Base-by-base conservation (phyloP, 179 eudicot genomes). In the Beta corolliflora region DNA sequence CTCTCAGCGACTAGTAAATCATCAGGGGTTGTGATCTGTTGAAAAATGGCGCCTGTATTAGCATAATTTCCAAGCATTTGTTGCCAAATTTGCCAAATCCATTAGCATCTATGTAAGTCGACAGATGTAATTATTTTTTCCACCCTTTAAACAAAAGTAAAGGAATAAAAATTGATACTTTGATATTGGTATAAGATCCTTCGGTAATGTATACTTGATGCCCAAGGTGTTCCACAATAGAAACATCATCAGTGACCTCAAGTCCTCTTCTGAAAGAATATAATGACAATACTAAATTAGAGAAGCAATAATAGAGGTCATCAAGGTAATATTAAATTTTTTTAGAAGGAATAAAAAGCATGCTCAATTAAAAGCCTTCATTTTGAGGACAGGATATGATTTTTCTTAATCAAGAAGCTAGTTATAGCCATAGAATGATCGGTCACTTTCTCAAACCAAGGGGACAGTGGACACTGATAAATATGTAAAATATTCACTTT, bases 211-310 rank as follows among this genome's bases (percentile, higher is more conserved):
- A 95, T 29, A 95, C 97, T 48, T 97, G 97, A 84, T 93, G 93
- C 68, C 90, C 89, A 50, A 95, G 94, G 87, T 95, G 94, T 88
- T 95, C 98, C 85, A 95, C 98, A 72, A 95, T 93, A 6, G 98
- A 95, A 44, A 95, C 98, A 86, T 95, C 98, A 82, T 95, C 98
- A 0, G 97, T 95, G 75, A 95, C 98, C 86, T 93, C 97, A 41
- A 93, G 94, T 53, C 88, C 89, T 83, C 91, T 90, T 78, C 99
- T 93, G 92, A 68, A 86, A 85, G 4, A 66, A 36, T 16, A 68
- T 5, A 71, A 45, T 45, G 15, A 21, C 50, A 9, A 58, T 25
- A 31, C 10, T 16, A 19, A 8, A 44, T 21, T 45, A 54, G 13
- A 13, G n/a, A 73, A 78, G 3, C 56, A 50, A 73, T 31, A 9